phyloP scores from a whole-genome alignment of 768 basidiomycete species.

The Mycena latifolia region DNA sequence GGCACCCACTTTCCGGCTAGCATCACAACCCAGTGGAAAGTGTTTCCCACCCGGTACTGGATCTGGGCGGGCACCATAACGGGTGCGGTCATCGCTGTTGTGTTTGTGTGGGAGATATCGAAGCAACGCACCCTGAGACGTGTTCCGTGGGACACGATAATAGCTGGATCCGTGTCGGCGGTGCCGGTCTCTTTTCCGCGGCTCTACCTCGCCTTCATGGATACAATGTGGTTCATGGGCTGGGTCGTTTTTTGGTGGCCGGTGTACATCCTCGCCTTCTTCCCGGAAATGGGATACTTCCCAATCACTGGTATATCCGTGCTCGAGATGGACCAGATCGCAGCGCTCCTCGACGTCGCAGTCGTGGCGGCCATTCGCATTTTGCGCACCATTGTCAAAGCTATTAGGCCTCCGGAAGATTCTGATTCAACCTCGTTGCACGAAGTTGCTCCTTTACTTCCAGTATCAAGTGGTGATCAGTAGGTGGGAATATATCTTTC shows the following conservation, averaged over 20 bases:
- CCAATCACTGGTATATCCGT: background rate
- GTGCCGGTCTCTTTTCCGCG: background rate
- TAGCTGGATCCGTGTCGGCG: background rate
- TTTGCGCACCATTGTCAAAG: background rate
- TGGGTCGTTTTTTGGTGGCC: background rate
- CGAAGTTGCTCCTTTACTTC: background rate
- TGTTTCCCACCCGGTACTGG: background rate
- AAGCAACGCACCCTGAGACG: background rate
- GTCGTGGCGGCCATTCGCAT: background rate
- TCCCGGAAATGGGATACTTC: background rate
- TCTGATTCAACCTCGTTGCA: background rate
- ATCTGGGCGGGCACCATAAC: too few relatives aligned
- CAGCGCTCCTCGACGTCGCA: background rate
- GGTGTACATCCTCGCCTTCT: conserved; percentile 1
- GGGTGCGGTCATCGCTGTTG: background rate
- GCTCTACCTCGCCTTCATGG: background rate
- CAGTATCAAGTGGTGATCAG: too few relatives aligned
- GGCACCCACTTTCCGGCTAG: background rate
- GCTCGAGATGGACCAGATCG: conserved; percentile 9
- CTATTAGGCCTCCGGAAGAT: too few relatives aligned
- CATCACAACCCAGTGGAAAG: background rate
- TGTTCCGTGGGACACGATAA: background rate
- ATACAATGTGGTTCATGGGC: background rate
- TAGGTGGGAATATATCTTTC: too few relatives aligned
- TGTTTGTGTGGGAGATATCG: background rate